Percentiles rank a stretch among this genome's conserved stretches.
Conservation (phyloP, 2,329 filamentous ascomycete genomes). For the Stemphylium vesicarium region DNA sequence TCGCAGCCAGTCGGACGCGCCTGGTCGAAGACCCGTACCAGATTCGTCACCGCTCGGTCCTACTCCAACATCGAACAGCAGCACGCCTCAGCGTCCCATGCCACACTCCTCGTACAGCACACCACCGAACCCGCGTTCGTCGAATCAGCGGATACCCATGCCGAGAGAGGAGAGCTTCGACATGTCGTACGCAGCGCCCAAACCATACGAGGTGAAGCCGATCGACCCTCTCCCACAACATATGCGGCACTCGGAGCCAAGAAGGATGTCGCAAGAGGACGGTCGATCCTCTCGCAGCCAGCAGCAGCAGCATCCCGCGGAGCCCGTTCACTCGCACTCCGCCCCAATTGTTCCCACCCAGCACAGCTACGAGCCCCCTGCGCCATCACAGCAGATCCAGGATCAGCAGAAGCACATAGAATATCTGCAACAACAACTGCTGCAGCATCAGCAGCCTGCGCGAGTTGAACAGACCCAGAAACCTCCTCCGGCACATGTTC, state of each 20-base stretch:
- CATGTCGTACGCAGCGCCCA: slow-evolving; percentile 47
- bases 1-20: slow-evolving; percentile 30
- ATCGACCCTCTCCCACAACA: slow-evolving; percentile 37
- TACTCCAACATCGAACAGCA: slow-evolving; percentile 26
- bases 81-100: slow-evolving; percentile 36
- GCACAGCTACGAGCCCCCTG: slow-evolving; percentile 29
- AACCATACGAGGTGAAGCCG: slow-evolving; percentile 45
- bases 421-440: slow-evolving; percentile 18
- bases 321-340: slow-evolving; percentile 54
- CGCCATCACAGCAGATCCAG: slow-evolving; percentile 16
- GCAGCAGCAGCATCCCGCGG: slow-evolving; percentile 32
- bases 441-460: slow-evolving; percentile 25
- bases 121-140: slow-evolving; percentile 32
- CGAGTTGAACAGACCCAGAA: slow-evolving; percentile 14
- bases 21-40: slow-evolving; percentile 38
- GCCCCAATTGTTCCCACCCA: slow-evolving; percentile 51
- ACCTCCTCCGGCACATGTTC: slow-evolving; percentile 21
- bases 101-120: slow-evolving; percentile 32
- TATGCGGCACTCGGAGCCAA: slow-evolving; percentile 25
- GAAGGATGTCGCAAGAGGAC: slow-evolving; percentile 37
- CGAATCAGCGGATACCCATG: slow-evolving; percentile 27
- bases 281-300: slow-evolving; percentile 30
- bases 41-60: slow-evolving; percentile 32
- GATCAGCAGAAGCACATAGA: slow-evolving; percentile 20
- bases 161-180: slow-evolving; percentile 37